Evolutionary conservation across 495 filamentous ascomycete species (phyloP), one percentile per base, ranked within the genome.

Genomic region (Hypomontagnella monticulosa): DNA sequence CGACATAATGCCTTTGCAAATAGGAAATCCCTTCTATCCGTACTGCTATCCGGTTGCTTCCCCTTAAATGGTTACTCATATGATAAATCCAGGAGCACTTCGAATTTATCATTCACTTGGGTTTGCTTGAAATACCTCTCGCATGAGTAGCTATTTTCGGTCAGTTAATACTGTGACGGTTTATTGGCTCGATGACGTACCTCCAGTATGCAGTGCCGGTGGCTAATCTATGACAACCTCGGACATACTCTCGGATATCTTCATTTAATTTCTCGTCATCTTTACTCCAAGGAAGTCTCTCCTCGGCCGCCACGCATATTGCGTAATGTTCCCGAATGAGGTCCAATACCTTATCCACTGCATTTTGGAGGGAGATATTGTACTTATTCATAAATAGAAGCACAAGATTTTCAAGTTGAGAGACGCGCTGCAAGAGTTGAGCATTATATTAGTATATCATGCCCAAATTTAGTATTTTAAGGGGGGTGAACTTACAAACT

Each of bases 151-250:
- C 70, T 72, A 44, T 10, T 16, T 4, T 50, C 27, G 27, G 19
- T 61, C 15, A 62, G 43, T 34, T 9, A 4, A 11, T 16, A 30
- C 46, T 27, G 40, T n/a, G 14, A 19, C 46, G 10, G n/a, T 14
- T 42, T 34, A 4, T 18, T n/a, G 10, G 7, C 11, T 23, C n/a
- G 19, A 12, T 14, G 12, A 57, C 67, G 10, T 50, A 67, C 70
- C 70, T 72, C 70, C 70, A 72, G 46, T 53, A 67, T 47, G 70
- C 70, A 16, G 66, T 72, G 9, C 70, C 70, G 1, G 67, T 72
- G 37, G 70, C 63, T 37, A 72, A 30, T 15, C 63, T 58, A 1
- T 72, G 70, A 19, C 63, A 67, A 8, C 70, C 70, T 16, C 56
- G 54, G 15, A 72, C 57, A 46, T 72, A 72, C 20, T 72, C 66